Base-by-base conservation (phyloP, 371 early-diverging fungal genomes). In the Smittium culicis region DNA sequence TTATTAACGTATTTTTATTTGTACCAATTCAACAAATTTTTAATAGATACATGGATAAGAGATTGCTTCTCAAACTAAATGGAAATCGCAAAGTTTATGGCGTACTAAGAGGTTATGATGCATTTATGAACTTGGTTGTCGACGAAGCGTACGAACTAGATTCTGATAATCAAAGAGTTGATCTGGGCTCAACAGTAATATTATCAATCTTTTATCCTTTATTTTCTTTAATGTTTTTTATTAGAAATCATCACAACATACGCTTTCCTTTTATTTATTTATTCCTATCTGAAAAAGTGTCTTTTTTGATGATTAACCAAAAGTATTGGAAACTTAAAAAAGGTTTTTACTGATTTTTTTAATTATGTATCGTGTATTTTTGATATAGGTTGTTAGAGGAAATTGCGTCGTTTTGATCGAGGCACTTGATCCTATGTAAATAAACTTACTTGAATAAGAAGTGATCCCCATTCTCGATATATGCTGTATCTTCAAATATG, bases 111-210 rank as follows among this genome's bases (percentile, higher is more conserved):
- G 98, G 98, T 31, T 98, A 83, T 71, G 99, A 98, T 76, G 91
- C 99, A 25, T 98, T 97, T 79, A 91, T 97, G 96, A 98, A 98
- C 81, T 76, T 98, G 71, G 96, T 96, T n/a, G 77, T 98, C 74
- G 98, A 94, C 69, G 94, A 95, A 61, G 87, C 94, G 58, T 79
- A 86, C 34, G 96, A 97, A 75, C 88, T 89, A 70, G 77, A 86
- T 17, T 81, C 83, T 34, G 83, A 84, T 2, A 81, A 82, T 29
- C 85, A 90, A 83, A 67, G 75, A 82, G 35, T 62, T 34, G 32
- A 62, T 34, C 29, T n/a, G 28, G 32, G 32, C 8, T 8, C 63
- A 27, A 32, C 63, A 27, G 63, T n/a, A 62, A 62, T 20, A 16
- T 62, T 11, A 33, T 20, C 31, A 62, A n/a, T n/a, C n/a, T n/a